Conservation (phyloP, 495 filamentous ascomycete genomes). For the Thermochaetoides thermophila region DNA sequence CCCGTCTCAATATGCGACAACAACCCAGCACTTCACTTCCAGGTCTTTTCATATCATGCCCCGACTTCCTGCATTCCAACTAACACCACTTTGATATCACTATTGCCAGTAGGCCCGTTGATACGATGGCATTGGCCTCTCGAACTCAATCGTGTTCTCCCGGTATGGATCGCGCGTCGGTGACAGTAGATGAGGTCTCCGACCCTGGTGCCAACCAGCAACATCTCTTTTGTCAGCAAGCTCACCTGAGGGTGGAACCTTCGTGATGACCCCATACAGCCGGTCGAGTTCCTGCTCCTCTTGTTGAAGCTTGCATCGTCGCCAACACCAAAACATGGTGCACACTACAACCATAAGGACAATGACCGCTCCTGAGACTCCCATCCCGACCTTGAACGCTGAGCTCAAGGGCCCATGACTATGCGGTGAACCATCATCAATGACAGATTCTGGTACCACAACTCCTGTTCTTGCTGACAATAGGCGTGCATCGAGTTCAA, state of each 20-base stretch:
- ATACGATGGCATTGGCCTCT: conserved; percentile 5
- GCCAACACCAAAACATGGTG: conserved; percentile 14
- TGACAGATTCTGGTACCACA: no score
- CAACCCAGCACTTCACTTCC: no score
- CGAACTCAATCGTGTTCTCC: conserved; percentile 1
- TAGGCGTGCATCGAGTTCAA: no score
- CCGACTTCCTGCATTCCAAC: no score
- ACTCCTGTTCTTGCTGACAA: no score
- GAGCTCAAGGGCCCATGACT: neutral
- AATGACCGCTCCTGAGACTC: conserved; percentile 10
- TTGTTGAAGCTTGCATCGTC: conserved; percentile 6
- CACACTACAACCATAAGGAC: conserved; percentile 7
- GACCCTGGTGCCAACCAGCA: conserved; percentile 21
- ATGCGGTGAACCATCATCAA: no score
- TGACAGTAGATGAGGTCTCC: no score
- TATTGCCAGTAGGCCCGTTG: conserved; percentile 13
- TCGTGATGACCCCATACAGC: conserved; percentile 14
- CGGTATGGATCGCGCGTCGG: conserved; percentile 6
- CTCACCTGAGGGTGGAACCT: conserved; percentile 3
- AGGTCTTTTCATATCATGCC: no score
- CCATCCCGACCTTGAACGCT: conserved; percentile 13
- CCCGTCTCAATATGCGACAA: no score
- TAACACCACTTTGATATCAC: no score
- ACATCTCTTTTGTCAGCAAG: conserved; percentile 9
- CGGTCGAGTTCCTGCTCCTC: conserved; percentile 19